Base-by-base conservation (phyloP, 2,329 filamentous ascomycete species). In the Dissoconium aciculare region DNA sequence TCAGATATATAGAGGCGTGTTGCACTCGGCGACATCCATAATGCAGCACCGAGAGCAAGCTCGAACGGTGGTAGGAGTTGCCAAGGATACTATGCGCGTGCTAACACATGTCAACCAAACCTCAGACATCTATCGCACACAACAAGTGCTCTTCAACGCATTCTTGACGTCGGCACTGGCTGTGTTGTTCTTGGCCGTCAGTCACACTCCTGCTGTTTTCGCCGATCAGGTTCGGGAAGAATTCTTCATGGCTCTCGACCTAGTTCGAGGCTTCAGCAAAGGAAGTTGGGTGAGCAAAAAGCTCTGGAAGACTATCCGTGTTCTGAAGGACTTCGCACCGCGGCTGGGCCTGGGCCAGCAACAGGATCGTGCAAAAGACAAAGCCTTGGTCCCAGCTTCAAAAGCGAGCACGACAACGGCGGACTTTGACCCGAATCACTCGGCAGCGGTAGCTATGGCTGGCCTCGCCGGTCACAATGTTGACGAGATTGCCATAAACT, bases 21-120 rank as follows among this genome's bases (percentile, higher is more conserved):
- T 95, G 5, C 82, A 93, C 53, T 87, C 78, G 11, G 74, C 81
- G 3, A 78, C 73, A 9, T 85, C 76, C 45, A 94, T 94, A 45
- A 71, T 78, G 57, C 70, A 77, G 34, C 78, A 92, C 49, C 66
- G 75, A 30, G 57, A 62, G 4, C 74, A 81, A 39, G 84, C 84
- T 3, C 73, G 81, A 45, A 78, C 69, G 0, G 78, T 72, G 0
- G 76, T 84, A 16, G 73, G 78, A 36, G 64, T 85, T 2, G 77
- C 79, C 10, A 80, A 80, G 46, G 78, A 84, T 43, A 83, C 78
- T 1, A 78, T 85, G 36, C 68, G 69, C 4, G 77, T 78, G 35
- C 62, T 85, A 6, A 70, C 69, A 4, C 69, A 77, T 34, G 63
- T 83, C 34, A 81, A 84, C 54, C 73, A 68, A 47, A 78, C 73